Percentiles rank a stretch among this genome's conserved stretches.
Conservation (phyloP, 2,329 filamentous ascomycete species). For the Atkinsonella hypoxylon region DNA sequence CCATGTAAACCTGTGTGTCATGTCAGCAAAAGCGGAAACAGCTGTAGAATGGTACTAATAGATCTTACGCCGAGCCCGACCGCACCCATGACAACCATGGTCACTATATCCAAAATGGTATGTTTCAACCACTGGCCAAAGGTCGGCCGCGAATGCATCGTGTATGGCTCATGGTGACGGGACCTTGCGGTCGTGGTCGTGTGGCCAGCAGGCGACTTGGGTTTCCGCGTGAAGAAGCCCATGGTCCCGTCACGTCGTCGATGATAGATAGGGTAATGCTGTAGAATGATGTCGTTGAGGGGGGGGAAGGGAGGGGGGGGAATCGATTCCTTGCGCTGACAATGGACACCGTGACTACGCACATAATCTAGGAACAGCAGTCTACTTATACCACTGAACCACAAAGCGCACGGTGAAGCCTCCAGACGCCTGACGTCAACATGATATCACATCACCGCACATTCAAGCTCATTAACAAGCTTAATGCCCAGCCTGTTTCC, state of each 20-base stretch:
- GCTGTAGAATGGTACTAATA: no score
- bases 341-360: no score
- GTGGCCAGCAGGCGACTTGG: not conserved
- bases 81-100: slow-evolving; percentile 53
- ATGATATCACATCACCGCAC: not conserved
- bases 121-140: slow-evolving; percentile 61
- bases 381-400: not conserved
- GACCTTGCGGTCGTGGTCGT: not conserved
- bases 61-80: slow-evolving; percentile 56
- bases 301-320: no score
- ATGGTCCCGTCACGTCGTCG: not conserved
- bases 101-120: slow-evolving; percentile 55
- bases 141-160: slow-evolving; percentile 39
- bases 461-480: not conserved
- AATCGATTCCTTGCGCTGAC: no score
- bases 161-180: slow-evolving; percentile 15
- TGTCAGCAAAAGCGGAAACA: no score
- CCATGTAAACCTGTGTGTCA: slow-evolving; percentile 43
- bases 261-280: not conserved
- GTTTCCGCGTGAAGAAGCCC: slow-evolving; percentile 3
- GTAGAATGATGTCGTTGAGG: not conserved
- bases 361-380: no score
- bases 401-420: not conserved
- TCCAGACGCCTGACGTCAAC: not conserved
- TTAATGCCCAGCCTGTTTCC: not conserved